Percentiles rank a stretch among this genome's conserved stretches.
phyloP scores from a whole-genome alignment of 2,329 filamentous ascomycete genomes.

The Cercospora janseana region DNA sequence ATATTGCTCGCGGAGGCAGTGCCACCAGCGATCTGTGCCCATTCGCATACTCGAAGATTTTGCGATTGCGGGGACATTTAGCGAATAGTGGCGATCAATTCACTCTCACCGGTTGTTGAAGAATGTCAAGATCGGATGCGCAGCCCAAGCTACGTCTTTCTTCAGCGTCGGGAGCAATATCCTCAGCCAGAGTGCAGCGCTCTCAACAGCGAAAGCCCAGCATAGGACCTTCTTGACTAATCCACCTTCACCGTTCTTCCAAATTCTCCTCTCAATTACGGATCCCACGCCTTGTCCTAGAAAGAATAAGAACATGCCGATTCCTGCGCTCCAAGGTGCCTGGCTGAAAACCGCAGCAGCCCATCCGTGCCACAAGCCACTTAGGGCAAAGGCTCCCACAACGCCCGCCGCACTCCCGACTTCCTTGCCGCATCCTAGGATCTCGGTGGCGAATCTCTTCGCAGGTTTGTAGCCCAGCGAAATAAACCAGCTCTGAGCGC shows the following conservation, averaged over 20 bases:
- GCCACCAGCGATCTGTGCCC: too few relatives aligned
- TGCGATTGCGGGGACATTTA: too few relatives aligned
- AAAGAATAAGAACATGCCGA: conserved; percentile 11
- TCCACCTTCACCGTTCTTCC: not conserved
- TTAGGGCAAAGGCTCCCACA: conserved; percentile 11
- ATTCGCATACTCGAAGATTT: too few relatives aligned
- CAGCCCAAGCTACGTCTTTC: conserved; percentile 1
- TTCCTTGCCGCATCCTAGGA: not conserved
- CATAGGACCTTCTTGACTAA: conserved; percentile 7
- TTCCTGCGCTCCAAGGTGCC: not conserved
- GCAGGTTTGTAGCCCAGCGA: conserved; percentile 10
- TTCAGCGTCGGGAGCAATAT: not conserved
- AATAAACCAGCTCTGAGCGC: conserved; percentile 12
- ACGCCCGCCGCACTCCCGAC: conserved; percentile 9
- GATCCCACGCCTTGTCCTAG: conserved; percentile 15
- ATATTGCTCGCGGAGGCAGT: too few relatives aligned
- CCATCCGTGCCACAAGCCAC: conserved; percentile 19
- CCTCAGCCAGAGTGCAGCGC: conserved; percentile 9
- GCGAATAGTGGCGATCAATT: too few relatives aligned
- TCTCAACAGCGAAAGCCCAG: conserved; percentile 13
- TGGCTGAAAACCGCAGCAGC: conserved; percentile 6
- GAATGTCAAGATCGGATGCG: too few relatives aligned
- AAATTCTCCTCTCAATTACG: conserved; percentile 10
- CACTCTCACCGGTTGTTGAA: too few relatives aligned
- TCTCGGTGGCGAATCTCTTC: not conserved